Conservation (phyloP, 2,329 filamentous ascomycete species). For the Dactylellina cionopaga region DNA sequence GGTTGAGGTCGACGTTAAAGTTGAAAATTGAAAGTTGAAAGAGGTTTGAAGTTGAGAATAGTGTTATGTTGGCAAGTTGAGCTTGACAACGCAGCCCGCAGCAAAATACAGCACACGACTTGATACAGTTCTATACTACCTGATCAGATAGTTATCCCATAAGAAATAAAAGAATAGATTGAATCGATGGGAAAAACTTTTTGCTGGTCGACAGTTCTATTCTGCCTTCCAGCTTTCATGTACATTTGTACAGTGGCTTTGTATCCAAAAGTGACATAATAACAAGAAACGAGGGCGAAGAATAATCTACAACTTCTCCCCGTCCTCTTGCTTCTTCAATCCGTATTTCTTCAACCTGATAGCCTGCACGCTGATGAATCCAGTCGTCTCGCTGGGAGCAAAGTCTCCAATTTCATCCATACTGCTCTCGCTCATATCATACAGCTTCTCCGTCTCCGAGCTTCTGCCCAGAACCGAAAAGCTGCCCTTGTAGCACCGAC, state of each 20-base stretch:
- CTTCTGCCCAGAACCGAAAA: constrained; percentile 70
- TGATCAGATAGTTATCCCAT: background rate
- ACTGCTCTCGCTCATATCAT: constrained; percentile 71
- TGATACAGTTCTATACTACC: background rate
- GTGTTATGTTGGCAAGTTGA: no score
- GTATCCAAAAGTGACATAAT: background rate
- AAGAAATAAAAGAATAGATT: background rate
- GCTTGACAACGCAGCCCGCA: constrained; percentile 46
- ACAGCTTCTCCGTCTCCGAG: constrained; percentile 75
- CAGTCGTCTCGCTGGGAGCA: constrained; percentile 72
- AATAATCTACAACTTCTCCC: constrained; percentile 52
- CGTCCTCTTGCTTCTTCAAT: constrained; percentile 53
- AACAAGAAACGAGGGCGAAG: background rate
- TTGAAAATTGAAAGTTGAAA: no score
- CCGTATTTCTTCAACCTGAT: constrained; percentile 70
- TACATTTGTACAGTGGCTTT: background rate
- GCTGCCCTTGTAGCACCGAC: constrained; percentile 74
- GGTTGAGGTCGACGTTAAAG: background rate
- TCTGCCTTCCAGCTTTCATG: background rate
- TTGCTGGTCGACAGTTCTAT: background rate
- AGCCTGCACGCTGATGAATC: constrained; percentile 76
- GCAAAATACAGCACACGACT: constrained; percentile 3
- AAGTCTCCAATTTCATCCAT: constrained; percentile 79
- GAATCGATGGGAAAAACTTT: background rate
- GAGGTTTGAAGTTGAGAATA: background rate